Conservation (phyloP, 1,284 basidiomycete genomes). For the Ceratobasidium sp. region DNA sequence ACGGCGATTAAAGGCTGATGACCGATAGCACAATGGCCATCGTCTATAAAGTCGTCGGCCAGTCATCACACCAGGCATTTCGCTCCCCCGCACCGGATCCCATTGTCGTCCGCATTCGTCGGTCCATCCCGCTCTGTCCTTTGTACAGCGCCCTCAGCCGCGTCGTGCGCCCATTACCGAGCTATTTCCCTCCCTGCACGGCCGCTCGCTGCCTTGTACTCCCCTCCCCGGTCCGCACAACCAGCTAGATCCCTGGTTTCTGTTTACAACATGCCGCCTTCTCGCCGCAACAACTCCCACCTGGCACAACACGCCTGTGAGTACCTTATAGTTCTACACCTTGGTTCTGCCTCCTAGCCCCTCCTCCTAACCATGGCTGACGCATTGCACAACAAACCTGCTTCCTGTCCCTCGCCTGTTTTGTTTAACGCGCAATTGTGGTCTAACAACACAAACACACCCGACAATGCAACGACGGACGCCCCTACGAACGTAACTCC, state of each 20-base stretch:
- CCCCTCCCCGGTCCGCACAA: slow-evolving; percentile 15
- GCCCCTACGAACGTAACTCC: not conserved
- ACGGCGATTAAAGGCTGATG: too few relatives aligned
- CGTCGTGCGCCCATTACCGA: not conserved
- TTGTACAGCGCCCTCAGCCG: slow-evolving; percentile 5
- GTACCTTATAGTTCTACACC: slow-evolving; percentile 22
- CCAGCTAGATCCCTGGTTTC: slow-evolving; percentile 6
- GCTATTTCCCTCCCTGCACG: slow-evolving; percentile 4
- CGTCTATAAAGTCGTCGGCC: too few relatives aligned
- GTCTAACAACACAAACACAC: slow-evolving; percentile 12
- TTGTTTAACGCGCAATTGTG: slow-evolving; percentile 40
- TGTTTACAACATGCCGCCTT: slow-evolving; percentile 42
- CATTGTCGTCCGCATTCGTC: too few relatives aligned
- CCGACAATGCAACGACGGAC: not conserved
- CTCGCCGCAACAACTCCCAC: slow-evolving; percentile 35
- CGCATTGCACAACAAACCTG: slow-evolving; percentile 20
- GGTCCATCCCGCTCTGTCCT: not conserved
- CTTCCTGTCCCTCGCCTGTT: slow-evolving; percentile 34
- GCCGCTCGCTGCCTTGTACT: slow-evolving; percentile 5
- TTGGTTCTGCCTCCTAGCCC: slow-evolving; percentile 8
- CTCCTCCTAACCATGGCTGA: slow-evolving; percentile 17
- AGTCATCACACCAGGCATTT: not conserved
- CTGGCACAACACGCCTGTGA: slow-evolving; percentile 40
- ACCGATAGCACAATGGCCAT: too few relatives aligned
- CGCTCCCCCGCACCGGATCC: too few relatives aligned